These are phyloP conservation scores for Pyrenophora seminiperda DNA, from an alignment of 2,329 filamentous ascomycete genomes.

Conservation along the genomic window DNA sequence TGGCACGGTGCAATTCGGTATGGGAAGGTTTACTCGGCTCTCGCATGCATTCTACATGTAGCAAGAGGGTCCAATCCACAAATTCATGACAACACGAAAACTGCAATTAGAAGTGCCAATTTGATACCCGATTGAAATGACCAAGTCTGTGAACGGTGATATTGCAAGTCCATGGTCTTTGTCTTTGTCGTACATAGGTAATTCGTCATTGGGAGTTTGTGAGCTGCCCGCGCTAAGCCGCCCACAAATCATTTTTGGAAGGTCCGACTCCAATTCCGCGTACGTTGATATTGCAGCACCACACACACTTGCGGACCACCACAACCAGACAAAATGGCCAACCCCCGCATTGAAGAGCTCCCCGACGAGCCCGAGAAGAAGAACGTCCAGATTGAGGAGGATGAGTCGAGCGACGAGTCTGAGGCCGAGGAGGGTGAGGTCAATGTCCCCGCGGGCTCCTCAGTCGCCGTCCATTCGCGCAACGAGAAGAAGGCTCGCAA, in stretches of 20 bases:
- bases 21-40: conserved; percentile 48
- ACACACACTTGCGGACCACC: conserved; percentile 26
- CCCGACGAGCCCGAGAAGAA: conserved; percentile 84
- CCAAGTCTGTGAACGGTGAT: conserved; percentile 1
- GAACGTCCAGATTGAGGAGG: conserved; percentile 75
- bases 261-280: conserved; percentile 22
- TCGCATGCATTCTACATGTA: conserved; percentile 47
- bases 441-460: conserved; percentile 79
- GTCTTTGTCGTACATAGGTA: conserved; percentile 1
- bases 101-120: conserved; percentile 41
- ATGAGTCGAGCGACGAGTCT: conserved; percentile 73
- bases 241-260: conserved; percentile 33
- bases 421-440: conserved; percentile 74
- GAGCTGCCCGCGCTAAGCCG: conserved; percentile 35
- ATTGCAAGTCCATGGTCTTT: not conserved
- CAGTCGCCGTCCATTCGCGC: conserved; percentile 92
- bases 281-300: conserved; percentile 19
- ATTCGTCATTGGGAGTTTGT: conserved; percentile 13
- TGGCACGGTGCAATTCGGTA: conserved; percentile 50
- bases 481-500: conserved; percentile 99
- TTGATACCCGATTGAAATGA: conserved; percentile 39
- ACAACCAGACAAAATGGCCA: conserved; percentile 75
- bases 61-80: conserved; percentile 48
- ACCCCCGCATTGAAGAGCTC: conserved; percentile 97
- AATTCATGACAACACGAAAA: conserved; percentile 46